Base-by-base conservation (phyloP, 306 rosid species). In the Cercis canadensis region DNA sequence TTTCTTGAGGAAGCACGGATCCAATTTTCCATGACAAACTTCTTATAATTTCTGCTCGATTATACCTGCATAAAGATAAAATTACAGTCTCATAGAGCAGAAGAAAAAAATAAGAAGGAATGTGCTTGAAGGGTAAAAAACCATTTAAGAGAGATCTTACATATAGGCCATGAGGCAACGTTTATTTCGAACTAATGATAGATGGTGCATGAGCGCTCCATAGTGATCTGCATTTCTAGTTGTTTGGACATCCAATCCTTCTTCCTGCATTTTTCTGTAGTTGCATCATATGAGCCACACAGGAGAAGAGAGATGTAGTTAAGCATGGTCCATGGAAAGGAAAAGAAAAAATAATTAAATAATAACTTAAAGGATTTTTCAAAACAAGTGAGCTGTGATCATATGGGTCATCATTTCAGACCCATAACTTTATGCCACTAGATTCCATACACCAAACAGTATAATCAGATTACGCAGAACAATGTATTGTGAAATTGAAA, bases 151-250 rank as follows among this genome's bases (percentile, higher is more conserved):
- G 50, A 49, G 41, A 60, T 33, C 76, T 82, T 77, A 88, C n/a
- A n/a, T n/a, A n/a, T n/a, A n/a, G n/a, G n/a, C 92, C 89, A 87
- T 80, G 36, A 93, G 81, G 75, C 96, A 88, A 63, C 94, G 97
- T 71, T 93, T 93, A 74, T 93, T 90, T 53, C 97, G 90, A 74
- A 84, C 93, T 74, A 93, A 70, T 69, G 98, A 54, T 60, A 93
- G 92, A 85, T 90, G 98, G 69, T 90, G 98, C 74, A 88, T 74
- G 55, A 93, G 96, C 5, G 96, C 86, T 29, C 97, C 98, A 15
- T 75, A 84, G 67, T 93, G 97, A 53, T 93, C 98, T 37, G 89
- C 84, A 76, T 90, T 88, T 84, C 83, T 90, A 44, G 87, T 77
- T n/a, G 96, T 88, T 73, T 87, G 89, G 14, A 88, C 76, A 85